Percentiles rank a stretch among this genome's conserved stretches.
Evolutionary conservation across 2,329 filamentous ascomycete species (phyloP).

Genomic region (Fusarium redolens): DNA sequence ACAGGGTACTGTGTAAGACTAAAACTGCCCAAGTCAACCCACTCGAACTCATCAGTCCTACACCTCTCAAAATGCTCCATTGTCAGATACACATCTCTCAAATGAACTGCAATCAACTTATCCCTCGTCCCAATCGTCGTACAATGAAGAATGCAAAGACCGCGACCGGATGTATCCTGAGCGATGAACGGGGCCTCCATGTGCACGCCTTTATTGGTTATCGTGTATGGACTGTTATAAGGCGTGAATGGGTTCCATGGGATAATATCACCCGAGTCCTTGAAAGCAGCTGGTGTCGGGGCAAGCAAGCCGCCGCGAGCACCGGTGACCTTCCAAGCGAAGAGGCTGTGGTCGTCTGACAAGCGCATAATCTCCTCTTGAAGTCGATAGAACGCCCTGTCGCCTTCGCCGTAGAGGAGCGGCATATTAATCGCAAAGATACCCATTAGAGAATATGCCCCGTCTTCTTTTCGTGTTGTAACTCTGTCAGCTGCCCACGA

Average conservation of each 20-base stretch:
- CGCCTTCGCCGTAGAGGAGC: not conserved
- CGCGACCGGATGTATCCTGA: not conserved
- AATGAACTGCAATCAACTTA: not conserved
- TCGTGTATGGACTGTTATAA: not conserved
- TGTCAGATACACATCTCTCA: slow-evolving; percentile 5
- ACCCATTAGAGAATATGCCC: slow-evolving; percentile 9
- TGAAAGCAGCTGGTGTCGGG: not conserved
- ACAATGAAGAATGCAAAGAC: slow-evolving; percentile 13
- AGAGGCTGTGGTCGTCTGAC: not conserved
- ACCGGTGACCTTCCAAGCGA: not conserved
- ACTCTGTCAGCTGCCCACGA: slow-evolving; percentile 10
- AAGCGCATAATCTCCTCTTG: slow-evolving; percentile 17
- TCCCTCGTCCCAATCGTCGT: not conserved
- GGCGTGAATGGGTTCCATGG: slow-evolving; percentile 7
- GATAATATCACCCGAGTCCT: not conserved
- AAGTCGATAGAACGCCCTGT: slow-evolving; percentile 9
- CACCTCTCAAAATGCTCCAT: slow-evolving; percentile 30
- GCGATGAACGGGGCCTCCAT: slow-evolving; percentile 14
- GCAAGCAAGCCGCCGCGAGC: not conserved
- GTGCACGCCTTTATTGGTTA: slow-evolving; percentile 13
- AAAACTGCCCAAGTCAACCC: not conserved
- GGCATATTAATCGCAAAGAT: slow-evolving; percentile 8
- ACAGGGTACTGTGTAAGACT: not conserved
- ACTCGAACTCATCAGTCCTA: not conserved
- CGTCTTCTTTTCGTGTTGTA: slow-evolving; percentile 3